Evolutionary conservation across 2,329 filamentous ascomycete species (phyloP), one percentile per base, ranked within the genome.

Genomic region (Exophiala xenobiotica): DNA sequence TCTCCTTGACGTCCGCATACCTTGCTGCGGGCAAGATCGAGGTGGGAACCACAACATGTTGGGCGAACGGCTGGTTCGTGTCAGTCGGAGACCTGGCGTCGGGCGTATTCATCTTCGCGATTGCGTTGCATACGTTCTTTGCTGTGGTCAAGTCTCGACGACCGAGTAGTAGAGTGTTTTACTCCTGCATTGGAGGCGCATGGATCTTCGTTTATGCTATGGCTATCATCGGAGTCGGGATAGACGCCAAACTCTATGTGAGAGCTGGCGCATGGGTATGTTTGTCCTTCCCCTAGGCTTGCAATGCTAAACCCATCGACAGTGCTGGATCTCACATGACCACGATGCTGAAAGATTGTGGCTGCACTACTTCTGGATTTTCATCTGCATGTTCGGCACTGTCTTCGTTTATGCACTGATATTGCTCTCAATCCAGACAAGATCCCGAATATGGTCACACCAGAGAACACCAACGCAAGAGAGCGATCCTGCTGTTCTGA

Each of bases 361-460:
- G 70, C 67, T 74, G 4, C 77, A 79, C 58, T 79, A 79, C 59
- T 53, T 79, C 27, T 80, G 76, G 76, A 77, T 79, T 55, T 79
- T 79, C 64, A 64, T 77, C 33, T 66, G 75, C 37, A 76, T 79
- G 59, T 78, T 78, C 56, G 74, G 74, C 16, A 77, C 75, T 2
- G 65, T 79, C 22, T 61, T 69, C 12, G 69, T 79, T 19, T 79
- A 79, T 58, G 65, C 68, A 1, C 61, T 77, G 50, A 67, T 78
- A 11, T 55, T 51, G 18, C 16, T 51, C 12, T 46, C 40, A 6
- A 51, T 55, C 44, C 24, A 16, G 20, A 26, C 52, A 8, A 41
- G 45, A n/a, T 43, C 48, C 23, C 43, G 52, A 12, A 23, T 26
- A 2, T 23, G 40, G 9, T 39, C 48, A 18, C 4, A 24, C 26